Base-by-base conservation (phyloP, 164 flowering plant species). In the Magnolia kwangsiensis region DNA sequence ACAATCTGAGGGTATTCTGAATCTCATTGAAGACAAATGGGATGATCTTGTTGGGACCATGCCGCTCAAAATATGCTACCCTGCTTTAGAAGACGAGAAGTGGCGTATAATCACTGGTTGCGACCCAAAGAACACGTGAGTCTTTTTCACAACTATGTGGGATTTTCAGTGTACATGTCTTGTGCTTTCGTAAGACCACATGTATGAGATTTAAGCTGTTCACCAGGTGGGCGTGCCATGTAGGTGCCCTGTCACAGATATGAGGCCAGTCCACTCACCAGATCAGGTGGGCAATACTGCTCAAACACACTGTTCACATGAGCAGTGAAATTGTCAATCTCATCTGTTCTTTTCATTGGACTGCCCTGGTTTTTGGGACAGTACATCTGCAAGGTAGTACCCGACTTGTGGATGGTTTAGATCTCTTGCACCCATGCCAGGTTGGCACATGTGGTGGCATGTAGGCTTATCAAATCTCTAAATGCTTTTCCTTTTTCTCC, bases 41-140 rank as follows among this genome's bases (percentile, higher is more conserved):
- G 92, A 88, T 79, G 98, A 94, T 86, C 88, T 94, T 72, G 79
- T 91, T 63, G 95, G 87, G 19, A 82, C 88, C 66, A 94, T 92
- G 95, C 98, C 98, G 50, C 82, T 94, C 18, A 94, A 94, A 85
- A 90, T 94, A 77, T 90, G 94, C 69, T 92, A 86, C 76, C 98
- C 98, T 70, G 91, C 98, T 49, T 67, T 94, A 78, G 97, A 92
- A 81, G 59, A 69, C 72, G 94, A 92, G 51, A 95, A 94, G 71
- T 94, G 98, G 98, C 95, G 90, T 23, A 87, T 94, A 65, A 90
- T 90, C 77, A 92, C 96, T 19, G 98, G 98, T 24, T 86, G 97
- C 78, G 98, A 94, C 78, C 98, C 97, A n/a, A 94, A 94, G 82
- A 94, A 94, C 81, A 94, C 98, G 95, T 94, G 76, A 91, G 97